Percentiles rank a stretch among this genome's conserved stretches.
Conservation (phyloP, 257 asterid genomes). For the Primulina tabacum region DNA sequence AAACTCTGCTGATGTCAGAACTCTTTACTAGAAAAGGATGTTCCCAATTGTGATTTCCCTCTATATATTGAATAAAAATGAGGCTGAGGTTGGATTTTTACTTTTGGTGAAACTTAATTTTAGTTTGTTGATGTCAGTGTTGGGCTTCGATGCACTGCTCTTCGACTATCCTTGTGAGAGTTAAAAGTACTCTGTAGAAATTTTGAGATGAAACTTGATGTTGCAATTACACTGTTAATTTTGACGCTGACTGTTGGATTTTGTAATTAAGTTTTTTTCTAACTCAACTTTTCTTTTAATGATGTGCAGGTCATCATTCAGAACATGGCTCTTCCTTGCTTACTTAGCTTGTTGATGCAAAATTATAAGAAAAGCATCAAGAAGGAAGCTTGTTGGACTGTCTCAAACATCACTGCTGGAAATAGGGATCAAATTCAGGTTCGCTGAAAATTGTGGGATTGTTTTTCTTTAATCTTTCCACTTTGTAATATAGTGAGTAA, state of each 20-base stretch:
- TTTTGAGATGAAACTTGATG: background rate
- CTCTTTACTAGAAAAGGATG: background rate
- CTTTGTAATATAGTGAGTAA: background rate
- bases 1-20: background rate
- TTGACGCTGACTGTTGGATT: background rate
- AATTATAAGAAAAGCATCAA: conserved; percentile 50
- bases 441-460: background rate
- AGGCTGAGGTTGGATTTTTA: conserved; percentile 1
- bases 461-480: background rate
- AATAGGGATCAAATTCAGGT: conserved; percentile 53
- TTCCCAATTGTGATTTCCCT: background rate
- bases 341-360: conserved; percentile 43
- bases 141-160: background rate
- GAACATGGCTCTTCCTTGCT: conserved; percentile 42
- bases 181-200: background rate
- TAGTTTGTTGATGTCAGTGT: background rate
- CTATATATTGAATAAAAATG: background rate
- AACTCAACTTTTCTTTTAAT: conserved; percentile 7
- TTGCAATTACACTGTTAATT: background rate
- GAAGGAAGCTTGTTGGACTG: conserved; percentile 58
- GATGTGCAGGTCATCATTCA: conserved; percentile 45
- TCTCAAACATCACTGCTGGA: conserved; percentile 55
- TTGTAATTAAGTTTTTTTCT: background rate
- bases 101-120: background rate
- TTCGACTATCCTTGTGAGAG: background rate